Evolutionary conservation across 2,329 filamentous ascomycete genomes (phyloP), one percentile per base, ranked within the genome.

Genomic region (Colletotrichum filicis): DNA sequence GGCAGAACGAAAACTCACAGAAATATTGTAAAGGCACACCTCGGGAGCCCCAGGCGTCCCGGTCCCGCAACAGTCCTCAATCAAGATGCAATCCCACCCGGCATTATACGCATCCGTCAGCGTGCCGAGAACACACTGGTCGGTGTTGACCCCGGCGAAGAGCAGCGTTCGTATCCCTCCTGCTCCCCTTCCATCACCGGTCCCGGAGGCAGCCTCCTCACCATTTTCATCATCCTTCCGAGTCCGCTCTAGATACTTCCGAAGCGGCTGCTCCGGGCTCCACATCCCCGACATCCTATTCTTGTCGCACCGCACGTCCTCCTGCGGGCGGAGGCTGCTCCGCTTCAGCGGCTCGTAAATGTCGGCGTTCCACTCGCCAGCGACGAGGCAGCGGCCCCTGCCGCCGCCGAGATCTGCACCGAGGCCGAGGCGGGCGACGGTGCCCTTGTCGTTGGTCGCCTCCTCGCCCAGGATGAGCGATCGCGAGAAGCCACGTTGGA

Each of bases 121-220:
- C 16, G 88, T 90, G 1, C 88, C 87, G 26, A 87, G 82, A 8
- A 92, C 89, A 76, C 89, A 91, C 77, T 91, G 89, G 79, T 92
- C 89, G 3, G 89, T 90, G 76, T 92, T 91, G 14, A 91, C 89
- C 0, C 90, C 89, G 1, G 87, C 81, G 74, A 91, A 90, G 24
- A 92, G 76, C 57, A 91, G 77, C 5, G 88, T 91, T 57, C 75
- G 84, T 70, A 84, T 85, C 37, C 37, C 37, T 42, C 16, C 37
- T 42, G 14, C 37, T 42, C 37, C 5, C 12, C 37, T 42, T 0
- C 82, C 81, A 60, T 82, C 75, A 53, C 79, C 63, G 19, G 49
- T 64, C 24, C 35, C 49, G 49, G 49, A 6, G 32, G 16, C 37
- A 42, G 14, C 37, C 37, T 42, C 16, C 37, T 42, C 37, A 19